Conservation (phyloP, 495 filamentous ascomycete genomes). For the Trichocladium uniseriatum region DNA sequence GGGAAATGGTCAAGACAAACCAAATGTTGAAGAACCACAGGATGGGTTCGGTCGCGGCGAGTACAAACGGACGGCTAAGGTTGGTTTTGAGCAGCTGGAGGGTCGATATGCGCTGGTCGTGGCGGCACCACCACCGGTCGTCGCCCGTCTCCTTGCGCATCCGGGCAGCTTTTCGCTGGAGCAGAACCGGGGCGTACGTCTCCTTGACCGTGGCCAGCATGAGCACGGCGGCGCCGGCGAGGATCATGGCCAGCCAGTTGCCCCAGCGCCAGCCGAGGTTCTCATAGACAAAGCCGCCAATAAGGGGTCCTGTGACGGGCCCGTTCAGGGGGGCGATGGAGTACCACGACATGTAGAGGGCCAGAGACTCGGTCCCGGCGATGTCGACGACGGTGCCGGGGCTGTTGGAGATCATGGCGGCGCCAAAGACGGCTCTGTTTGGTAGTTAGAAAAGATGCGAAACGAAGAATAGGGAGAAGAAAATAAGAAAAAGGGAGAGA, state of each 20-base stretch:
- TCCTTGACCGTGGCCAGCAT: constrained; percentile 53
- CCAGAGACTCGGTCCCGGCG: constrained; percentile 56
- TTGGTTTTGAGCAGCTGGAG: constrained; percentile 52
- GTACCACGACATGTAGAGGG: constrained; percentile 66
- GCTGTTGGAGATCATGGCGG: constrained; percentile 70
- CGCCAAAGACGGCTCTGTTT: constrained; percentile 62
- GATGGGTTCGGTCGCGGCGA: constrained; percentile 76
- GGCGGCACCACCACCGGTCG: constrained; percentile 65
- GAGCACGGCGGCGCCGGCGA: constrained; percentile 47
- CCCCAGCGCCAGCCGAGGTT: constrained; percentile 76
- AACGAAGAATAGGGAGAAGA: neutral
- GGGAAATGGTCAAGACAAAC: constrained; percentile 22
- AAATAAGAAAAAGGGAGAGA: neutral
- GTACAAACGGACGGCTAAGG: constrained; percentile 64
- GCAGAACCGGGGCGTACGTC: constrained; percentile 67
- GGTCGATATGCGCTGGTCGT: constrained; percentile 52
- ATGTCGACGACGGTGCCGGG: constrained; percentile 81
- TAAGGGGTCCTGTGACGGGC: constrained; percentile 52
- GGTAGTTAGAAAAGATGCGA: constrained; percentile 5
- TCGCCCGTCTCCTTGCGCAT: constrained; percentile 67
- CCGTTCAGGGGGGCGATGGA: constrained; percentile 73
- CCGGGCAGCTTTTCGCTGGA: constrained; percentile 57
- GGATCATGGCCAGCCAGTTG: constrained; percentile 74
- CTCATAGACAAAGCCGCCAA: constrained; percentile 69
- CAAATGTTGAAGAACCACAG: constrained; percentile 73